Conservation (phyloP, 2,329 filamentous ascomycete genomes). For the Trichoderma guizhouense region DNA sequence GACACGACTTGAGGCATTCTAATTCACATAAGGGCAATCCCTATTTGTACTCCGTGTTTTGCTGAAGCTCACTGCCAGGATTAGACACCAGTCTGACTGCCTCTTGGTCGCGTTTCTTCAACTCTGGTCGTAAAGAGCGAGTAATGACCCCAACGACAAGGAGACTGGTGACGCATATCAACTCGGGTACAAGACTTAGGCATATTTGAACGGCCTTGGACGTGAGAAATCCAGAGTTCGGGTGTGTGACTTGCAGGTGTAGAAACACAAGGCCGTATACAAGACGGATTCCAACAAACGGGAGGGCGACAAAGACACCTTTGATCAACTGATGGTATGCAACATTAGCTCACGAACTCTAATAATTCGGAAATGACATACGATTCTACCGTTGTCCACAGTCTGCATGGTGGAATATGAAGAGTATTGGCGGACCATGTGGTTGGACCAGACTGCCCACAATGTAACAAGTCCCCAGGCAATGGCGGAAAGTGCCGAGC, state of each 20-base stretch:
- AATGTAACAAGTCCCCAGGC: not conserved
- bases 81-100: not conserved
- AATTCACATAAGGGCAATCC: not conserved
- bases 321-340: not conserved
- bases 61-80: not conserved
- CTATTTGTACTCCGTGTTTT: not conserved
- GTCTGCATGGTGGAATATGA: not conserved
- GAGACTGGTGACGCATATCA: not conserved
- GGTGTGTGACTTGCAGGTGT: not conserved
- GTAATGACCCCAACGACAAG: not conserved
- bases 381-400: not conserved
- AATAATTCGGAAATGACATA: not conserved
- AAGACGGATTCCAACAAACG: not conserved
- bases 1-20: not conserved
- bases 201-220: slow-evolving; percentile 1
- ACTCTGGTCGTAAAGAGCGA: not conserved
- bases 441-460: not conserved
- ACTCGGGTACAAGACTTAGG: not conserved
- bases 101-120: slow-evolving; percentile 4
- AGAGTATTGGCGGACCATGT: not conserved
- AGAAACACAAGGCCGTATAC: not conserved
- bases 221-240: not conserved
- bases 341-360: not conserved
- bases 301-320: not conserved
- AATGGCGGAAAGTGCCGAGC: not conserved